Evolutionary conservation across 345 rosid genomes (phyloP), one percentile per base, ranked within the genome.

Genomic region (Gossypium turneri): DNA sequence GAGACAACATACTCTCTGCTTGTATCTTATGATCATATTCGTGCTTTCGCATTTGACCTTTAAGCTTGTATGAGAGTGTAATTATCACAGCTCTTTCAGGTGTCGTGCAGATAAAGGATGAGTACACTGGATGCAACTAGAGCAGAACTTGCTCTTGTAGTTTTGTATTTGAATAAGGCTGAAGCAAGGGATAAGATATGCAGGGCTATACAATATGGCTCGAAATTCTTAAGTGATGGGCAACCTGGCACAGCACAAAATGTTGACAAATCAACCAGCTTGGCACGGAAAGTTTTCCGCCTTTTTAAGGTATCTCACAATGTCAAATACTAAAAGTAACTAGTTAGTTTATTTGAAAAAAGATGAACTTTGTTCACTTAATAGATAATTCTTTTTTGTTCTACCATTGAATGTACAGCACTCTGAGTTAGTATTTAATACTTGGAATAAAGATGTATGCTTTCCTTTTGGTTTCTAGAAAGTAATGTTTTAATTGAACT

Each of bases 181-280:
- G 99, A 93, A 79, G 97, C 99, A 73, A 88, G 99, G 83, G 99
- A 96, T 83, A 96, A 96, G 97, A 90, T 96, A 67, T 96, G 98
- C 78, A 88, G 99, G 85, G 98, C 97, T 64, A 96, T 96, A 80
- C 99, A 93, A 51, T 93, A 89, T 76, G 99, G 99, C 79, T 93
- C 98, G 1, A 93, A 89, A 77, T 96, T 93, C 79, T 27, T 96
- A 80, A 96, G 99, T 56, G 57, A 85, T 68, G 99, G 99, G n/a
- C 78, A 90, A 72, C 89, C 99, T 78, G 97, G 99, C 78, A 89
- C 95, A 0, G 97, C 99, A 73, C 97, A 92, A 84, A 90, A 79
- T 78, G 97, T 96, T 16, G 97, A 96, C 85, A 93, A 89, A 78
- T 85, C 91, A 45, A 96, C 99, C 75, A 96, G 95, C 83, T 84